Percentiles rank a stretch among this genome's conserved stretches.
These are phyloP conservation scores for Paramarasmius palmivorus DNA, from an alignment of 1,284 basidiomycete genomes.

Conservation along the genomic window DNA sequence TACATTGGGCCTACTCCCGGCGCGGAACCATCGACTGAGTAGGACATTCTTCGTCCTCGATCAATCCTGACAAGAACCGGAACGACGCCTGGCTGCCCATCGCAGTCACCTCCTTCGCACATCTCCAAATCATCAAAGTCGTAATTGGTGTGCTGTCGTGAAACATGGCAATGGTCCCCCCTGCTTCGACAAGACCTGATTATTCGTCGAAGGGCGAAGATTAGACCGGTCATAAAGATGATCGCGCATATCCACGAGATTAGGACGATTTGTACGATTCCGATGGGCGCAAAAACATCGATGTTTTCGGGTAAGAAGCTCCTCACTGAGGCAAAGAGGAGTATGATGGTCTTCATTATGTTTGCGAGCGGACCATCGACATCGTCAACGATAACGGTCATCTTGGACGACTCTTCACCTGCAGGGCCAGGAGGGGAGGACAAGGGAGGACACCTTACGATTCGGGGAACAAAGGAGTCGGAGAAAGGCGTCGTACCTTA, in stretches of 20 bases:
- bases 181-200: not conserved
- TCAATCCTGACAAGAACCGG: not conserved
- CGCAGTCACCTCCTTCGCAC: not conserved
- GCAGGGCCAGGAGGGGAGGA: too few relatives aligned
- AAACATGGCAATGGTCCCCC: not conserved
- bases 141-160: not conserved
- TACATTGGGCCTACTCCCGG: not conserved
- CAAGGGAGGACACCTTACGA: too few relatives aligned
- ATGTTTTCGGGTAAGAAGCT: conserved; percentile 1
- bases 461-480: too few relatives aligned
- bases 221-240: not conserved
- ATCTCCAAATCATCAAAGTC: not conserved
- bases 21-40: not conserved
- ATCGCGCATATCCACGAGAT: conserved; percentile 2
- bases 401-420: too few relatives aligned
- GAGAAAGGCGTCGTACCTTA: too few relatives aligned
- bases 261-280: conserved; percentile 2
- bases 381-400: too few relatives aligned
- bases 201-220: not conserved
- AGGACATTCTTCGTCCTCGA: not conserved
- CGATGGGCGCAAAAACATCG: conserved; percentile 1
- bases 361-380: conserved; percentile 1
- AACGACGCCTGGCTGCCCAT: not conserved
- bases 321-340: not conserved
- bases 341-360: not conserved